Percentiles rank a stretch among this genome's conserved stretches.
These are phyloP conservation scores for Fistulinella prunicolor DNA, from an alignment of 768 basidiomycete species.

Conservation along the genomic window DNA sequence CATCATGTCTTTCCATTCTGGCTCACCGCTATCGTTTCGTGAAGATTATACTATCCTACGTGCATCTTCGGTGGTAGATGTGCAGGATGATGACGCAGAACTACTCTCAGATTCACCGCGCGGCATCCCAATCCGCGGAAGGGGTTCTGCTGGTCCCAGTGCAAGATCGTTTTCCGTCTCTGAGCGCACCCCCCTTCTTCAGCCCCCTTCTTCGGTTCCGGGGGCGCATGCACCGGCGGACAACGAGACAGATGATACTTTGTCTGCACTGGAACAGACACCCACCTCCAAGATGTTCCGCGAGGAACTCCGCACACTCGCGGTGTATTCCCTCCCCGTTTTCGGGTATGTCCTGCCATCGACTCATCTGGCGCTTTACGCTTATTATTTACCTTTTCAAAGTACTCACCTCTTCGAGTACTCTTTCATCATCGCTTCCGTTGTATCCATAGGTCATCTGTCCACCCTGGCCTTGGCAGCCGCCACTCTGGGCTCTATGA, in stretches of 20 bases:
- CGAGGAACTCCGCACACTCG: constrained; percentile 59
- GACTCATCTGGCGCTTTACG: too few relatives aligned
- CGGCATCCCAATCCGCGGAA: constrained; percentile 18
- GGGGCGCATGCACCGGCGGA: constrained; percentile 54
- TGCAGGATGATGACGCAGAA: constrained; percentile 5
- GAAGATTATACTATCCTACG: constrained; percentile 65
- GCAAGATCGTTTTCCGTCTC: too few relatives aligned
- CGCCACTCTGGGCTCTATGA: constrained; percentile 71
- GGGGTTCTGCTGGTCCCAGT: too few relatives aligned
- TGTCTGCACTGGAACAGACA: constrained; percentile 17
- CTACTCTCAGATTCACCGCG: constrained; percentile 12
- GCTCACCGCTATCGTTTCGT: constrained; percentile 44
- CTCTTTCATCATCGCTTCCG: constrained; percentile 78
- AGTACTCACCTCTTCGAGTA: constrained; percentile 85
- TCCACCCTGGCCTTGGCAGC: constrained; percentile 89
- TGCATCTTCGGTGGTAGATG: constrained; percentile 22
- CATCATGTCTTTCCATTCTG: constrained; percentile 22
- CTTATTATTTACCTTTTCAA: too few relatives aligned
- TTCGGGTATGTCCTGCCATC: constrained; percentile 59
- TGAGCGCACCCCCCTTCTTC: constrained; percentile 60
- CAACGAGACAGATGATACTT: neutral
- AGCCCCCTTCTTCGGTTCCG: constrained; percentile 45
- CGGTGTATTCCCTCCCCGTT: constrained; percentile 67
- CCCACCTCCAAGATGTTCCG: constrained; percentile 38
- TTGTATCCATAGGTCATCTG: constrained; percentile 86